Evolutionary conservation across 495 filamentous ascomycete species (phyloP).

Genomic region (Platismatia glauca): DNA sequence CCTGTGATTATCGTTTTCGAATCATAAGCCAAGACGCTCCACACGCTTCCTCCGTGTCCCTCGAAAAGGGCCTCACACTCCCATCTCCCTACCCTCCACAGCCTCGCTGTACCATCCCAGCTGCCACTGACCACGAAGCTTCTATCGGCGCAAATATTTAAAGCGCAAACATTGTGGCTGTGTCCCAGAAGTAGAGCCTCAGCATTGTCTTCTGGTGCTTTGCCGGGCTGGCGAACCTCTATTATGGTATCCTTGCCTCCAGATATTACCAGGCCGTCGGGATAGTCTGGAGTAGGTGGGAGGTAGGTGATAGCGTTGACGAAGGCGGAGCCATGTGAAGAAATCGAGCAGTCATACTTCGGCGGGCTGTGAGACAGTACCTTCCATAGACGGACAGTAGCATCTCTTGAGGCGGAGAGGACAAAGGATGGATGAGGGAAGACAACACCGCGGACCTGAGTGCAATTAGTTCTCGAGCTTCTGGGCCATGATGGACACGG

Average conservation of each 20-base stretch:
- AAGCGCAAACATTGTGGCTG: conserved; percentile 70
- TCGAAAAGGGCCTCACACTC: conserved; percentile 60
- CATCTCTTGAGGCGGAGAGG: conserved; percentile 82
- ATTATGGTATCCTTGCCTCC: conserved; percentile 88
- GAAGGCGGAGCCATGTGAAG: conserved; percentile 67
- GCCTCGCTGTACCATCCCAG: conserved; percentile 79
- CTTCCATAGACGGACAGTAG: conserved; percentile 83
- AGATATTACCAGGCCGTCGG: conserved; percentile 76
- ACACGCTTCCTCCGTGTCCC: conserved; percentile 74
- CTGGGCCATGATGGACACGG: conserved; percentile 9
- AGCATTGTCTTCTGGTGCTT: conserved; percentile 61
- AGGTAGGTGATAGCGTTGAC: conserved; percentile 78
- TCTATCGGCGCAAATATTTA: conserved; percentile 66
- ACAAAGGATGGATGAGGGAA: conserved; percentile 67
- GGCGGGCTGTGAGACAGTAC: conserved; percentile 54
- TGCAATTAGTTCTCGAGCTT: conserved; percentile 17
- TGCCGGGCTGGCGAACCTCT: conserved; percentile 67
- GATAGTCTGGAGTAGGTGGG: conserved; percentile 56
- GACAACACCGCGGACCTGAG: conserved; percentile 76
- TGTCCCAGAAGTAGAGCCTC: conserved; percentile 83
- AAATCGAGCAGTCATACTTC: conserved; percentile 64
- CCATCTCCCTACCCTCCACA: conserved; percentile 73
- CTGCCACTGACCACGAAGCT: conserved; percentile 79
- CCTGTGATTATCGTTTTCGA: conserved; percentile 75
- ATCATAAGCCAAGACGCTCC: conserved; percentile 82